A percentile compares a stretch with the other conserved stretches of the same genome.
Conservation (phyloP, 768 basidiomycete species). For the Arthromyces matolae region DNA sequence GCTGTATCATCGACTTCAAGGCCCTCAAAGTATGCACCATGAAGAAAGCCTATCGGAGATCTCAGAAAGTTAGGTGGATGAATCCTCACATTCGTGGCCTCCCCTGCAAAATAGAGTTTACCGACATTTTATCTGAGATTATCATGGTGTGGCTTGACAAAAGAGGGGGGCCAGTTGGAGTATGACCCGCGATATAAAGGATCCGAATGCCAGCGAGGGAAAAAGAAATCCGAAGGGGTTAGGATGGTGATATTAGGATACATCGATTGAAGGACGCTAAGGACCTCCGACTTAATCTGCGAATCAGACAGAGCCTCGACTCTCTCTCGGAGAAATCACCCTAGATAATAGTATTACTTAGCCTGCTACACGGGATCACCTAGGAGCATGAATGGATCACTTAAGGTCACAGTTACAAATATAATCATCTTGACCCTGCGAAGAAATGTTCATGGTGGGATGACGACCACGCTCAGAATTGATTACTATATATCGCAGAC, state of each 20-base stretch:
- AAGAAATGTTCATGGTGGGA: constrained; percentile 54
- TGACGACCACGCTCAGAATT: constrained; percentile 56
- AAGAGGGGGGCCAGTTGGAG: constrained; percentile 68
- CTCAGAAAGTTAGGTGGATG: constrained; percentile 21
- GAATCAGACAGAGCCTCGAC: constrained; percentile 49
- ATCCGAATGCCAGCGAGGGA: constrained; percentile 52
- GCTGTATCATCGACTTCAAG: constrained; percentile 36
- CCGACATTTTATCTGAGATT: constrained; percentile 55
- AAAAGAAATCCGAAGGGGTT: constrained; percentile 51
- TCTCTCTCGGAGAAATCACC: constrained; percentile 58
- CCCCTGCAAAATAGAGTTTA: constrained; percentile 60
- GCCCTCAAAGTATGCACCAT: constrained; percentile 59
- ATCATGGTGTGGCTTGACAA: constrained; percentile 47
- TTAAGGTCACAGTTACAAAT: constrained; percentile 47
- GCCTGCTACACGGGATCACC: no score
- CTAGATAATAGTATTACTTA: no score
- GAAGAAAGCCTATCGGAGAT: constrained; percentile 43
- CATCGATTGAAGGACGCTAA: constrained; percentile 57
- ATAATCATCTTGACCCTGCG: constrained; percentile 57
- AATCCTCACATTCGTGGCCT: constrained; percentile 54
- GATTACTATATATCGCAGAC: constrained; percentile 13
- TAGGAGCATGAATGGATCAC: no score
- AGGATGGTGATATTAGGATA: constrained; percentile 53
- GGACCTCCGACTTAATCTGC: constrained; percentile 48
- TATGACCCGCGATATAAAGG: constrained; percentile 58